Evolutionary conservation across 192 early-diverging fungal species (phyloP).

Genomic region (Backusella macrospora): DNA sequence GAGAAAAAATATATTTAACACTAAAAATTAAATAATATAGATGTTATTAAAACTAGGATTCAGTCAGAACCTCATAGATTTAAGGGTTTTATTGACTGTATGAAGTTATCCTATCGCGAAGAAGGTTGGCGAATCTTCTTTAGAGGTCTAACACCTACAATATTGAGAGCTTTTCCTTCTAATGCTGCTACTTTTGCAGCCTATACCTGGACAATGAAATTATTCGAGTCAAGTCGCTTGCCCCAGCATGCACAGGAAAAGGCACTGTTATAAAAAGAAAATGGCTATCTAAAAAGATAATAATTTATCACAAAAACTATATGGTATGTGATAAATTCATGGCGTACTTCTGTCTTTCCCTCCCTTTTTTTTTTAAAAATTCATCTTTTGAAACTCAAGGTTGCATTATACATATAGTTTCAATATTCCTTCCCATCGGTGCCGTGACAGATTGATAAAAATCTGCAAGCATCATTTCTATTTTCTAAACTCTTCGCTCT

Average conservation of each 20-base stretch:
- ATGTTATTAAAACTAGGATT: conserved; percentile 64
- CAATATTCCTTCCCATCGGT: too few species aligned
- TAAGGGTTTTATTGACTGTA: conserved; percentile 46
- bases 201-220: conserved; percentile 55
- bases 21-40: conserved; percentile 27
- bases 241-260: conserved; percentile 2
- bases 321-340: background rate
- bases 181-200: conserved; percentile 63
- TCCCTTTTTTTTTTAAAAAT: background rate
- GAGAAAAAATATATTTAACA: background rate
- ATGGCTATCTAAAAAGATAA: background rate
- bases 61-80: conserved; percentile 55
- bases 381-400: too few species aligned
- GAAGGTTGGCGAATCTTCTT: conserved; percentile 59
- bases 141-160: conserved; percentile 57
- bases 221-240: conserved; percentile 9
- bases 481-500: too few species aligned
- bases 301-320: background rate
- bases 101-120: conserved; percentile 51
- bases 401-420: too few species aligned
- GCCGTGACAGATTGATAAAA: too few species aligned
- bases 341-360: background rate
- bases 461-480: too few species aligned
- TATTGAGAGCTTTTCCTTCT: conserved; percentile 60
- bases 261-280: background rate